Base-by-base conservation (phyloP, 2,329 filamentous ascomycete genomes). In the Plenodomus lindquistii region DNA sequence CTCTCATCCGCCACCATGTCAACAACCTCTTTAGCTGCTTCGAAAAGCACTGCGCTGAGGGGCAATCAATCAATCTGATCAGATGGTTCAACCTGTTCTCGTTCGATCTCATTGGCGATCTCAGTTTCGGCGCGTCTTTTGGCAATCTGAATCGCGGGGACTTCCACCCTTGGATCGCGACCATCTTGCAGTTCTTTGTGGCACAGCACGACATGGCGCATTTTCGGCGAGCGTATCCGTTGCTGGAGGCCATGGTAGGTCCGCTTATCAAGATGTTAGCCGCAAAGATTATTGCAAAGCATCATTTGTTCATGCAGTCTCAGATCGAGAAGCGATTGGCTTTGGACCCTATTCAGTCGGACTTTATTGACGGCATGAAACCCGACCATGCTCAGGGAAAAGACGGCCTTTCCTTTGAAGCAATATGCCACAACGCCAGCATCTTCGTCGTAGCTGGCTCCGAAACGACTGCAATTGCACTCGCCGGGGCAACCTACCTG, bases 101-200 rank as follows among this genome's bases (percentile, higher is more conserved):
- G 0, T 59, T 62, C 24, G 59, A 62, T 31, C 35, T 62, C 17
- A 62, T 60, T 48, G 76, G 75, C 15, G 76, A 77, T 52, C 69
- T 82, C 34, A 77, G 78, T 0, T 81, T 82, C 53, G 79, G 79
- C 0, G 73, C 76, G 6, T 70, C 77, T 0, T 81, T 62, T 46
- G 62, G 56, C 1, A 59, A 59, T 18, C 21, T 63, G 16, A 44
- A 47, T 9, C 20, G 42, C n/a, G 46, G 46, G 22, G 48, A 48
- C 10, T 63, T 60, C 35, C 53, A 50, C 8, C 57, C 55, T 20
- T 62, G 59, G 59, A 48, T 62, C 5, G 48, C 55, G 4, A 46
- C 55, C 2, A 60, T 59, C n/a, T 46, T 50, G 11, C 46, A 56
- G n/a, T 48, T 60, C 20, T 59, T 52, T 7, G 31, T 46, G 16